Evolutionary conservation across 1,284 basidiomycete genomes (phyloP).

Genomic region (Ceratobasidium sp.): DNA sequence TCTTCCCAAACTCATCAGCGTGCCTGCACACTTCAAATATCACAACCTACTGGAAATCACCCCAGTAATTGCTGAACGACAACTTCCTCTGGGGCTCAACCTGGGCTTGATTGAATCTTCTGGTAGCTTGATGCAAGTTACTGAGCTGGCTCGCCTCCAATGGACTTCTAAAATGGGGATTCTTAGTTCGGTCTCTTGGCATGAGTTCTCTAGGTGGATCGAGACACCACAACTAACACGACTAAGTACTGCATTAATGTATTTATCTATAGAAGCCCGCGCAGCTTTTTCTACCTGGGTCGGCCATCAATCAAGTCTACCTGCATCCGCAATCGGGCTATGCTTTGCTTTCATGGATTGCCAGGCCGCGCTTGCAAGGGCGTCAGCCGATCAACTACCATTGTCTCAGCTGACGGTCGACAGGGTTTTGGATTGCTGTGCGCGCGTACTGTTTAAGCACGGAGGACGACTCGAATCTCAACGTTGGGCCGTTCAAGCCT

Average conservation of each 20-base stretch:
- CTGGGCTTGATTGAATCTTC: not conserved
- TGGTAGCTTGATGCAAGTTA: not conserved
- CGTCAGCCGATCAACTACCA: not conserved
- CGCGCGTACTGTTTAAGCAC: constrained; percentile 38
- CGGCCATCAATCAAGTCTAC: constrained; percentile 9
- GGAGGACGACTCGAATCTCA: constrained; percentile 18
- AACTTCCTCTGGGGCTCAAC: constrained; percentile 20
- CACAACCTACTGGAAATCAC: constrained; percentile 9
- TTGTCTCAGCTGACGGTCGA: not conserved
- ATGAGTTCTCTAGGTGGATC: constrained; percentile 21
- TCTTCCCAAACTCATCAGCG: constrained; percentile 12
- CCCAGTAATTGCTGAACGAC: constrained; percentile 22
- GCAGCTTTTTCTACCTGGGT: constrained; percentile 15
- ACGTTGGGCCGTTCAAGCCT: constrained; percentile 20
- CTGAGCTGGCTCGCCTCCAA: constrained; percentile 1
- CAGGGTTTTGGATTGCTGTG: constrained; percentile 24
- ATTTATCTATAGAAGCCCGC: constrained; percentile 19
- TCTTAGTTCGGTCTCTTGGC: constrained; percentile 14
- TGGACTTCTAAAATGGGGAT: constrained; percentile 7
- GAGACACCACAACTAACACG: constrained; percentile 21
- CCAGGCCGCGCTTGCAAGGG: constrained; percentile 4
- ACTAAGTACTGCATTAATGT: constrained; percentile 29
- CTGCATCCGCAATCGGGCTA: constrained; percentile 18
- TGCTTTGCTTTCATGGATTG: constrained; percentile 40
- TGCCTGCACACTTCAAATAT: not conserved